phyloP scores from a whole-genome alignment of 1,139 yeast species.

The Kazachstania sp. region DNA sequence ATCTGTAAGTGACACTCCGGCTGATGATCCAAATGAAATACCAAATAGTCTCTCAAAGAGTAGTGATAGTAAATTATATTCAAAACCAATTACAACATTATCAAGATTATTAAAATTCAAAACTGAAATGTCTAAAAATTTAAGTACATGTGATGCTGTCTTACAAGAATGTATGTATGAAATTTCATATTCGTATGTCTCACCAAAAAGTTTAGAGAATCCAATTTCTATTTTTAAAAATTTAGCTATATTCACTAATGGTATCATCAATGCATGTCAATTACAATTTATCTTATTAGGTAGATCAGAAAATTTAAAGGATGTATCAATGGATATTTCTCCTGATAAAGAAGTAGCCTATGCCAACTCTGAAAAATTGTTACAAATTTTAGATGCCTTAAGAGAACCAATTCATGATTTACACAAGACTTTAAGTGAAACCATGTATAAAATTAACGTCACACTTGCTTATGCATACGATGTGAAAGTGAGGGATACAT shows the following conservation, averaged over 20 bases:
- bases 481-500: conserved; percentile 26
- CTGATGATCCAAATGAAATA: conserved; percentile 5
- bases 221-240: conserved; percentile 31
- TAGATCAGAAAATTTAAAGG: conserved; percentile 9
- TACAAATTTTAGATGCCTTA: conserved; percentile 30
- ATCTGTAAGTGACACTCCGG: conserved; percentile 19
- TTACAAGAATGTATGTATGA: conserved; percentile 42
- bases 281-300: conserved; percentile 36
- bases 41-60: background rate
- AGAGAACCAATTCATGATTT: conserved; percentile 31
- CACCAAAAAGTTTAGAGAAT: conserved; percentile 37
- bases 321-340: conserved; percentile 11
- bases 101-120: conserved; percentile 30
- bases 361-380: conserved; percentile 32
- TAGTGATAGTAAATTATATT: conserved; percentile 7
- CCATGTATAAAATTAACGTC: conserved; percentile 30
- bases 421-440: conserved; percentile 30
- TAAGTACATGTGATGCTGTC: conserved; percentile 34
- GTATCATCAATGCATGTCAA: conserved; percentile 42
- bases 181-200: conserved; percentile 39
- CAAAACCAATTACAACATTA: conserved; percentile 21
- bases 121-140: conserved; percentile 29
- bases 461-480: conserved; percentile 37
- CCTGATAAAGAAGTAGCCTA: conserved; percentile 32
- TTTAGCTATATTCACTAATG: conserved; percentile 34